Percentiles rank a stretch among this genome's conserved stretches.
Evolutionary conservation across 2,329 filamentous ascomycete genomes (phyloP).

Genomic region (Colletotrichum simmondsii): DNA sequence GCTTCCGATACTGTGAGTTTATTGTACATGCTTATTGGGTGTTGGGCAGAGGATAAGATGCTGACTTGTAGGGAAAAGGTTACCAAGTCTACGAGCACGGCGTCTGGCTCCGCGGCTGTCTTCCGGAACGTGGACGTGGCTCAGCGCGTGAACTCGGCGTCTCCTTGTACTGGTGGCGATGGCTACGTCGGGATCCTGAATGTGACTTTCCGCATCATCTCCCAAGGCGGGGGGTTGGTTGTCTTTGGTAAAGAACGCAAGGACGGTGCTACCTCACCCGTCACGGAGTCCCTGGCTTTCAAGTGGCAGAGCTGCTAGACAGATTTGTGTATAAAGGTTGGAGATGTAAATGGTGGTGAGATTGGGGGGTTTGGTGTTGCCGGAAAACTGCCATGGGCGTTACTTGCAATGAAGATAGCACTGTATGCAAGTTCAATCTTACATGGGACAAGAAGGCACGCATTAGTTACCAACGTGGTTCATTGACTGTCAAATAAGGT

Average conservation of each 20-base stretch:
- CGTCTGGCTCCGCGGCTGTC: constrained; percentile 3
- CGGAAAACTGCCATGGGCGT: not conserved
- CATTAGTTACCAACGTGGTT: not conserved
- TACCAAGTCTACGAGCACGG: constrained; percentile 22
- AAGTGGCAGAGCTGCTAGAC: constrained; percentile 22
- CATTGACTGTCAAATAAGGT: not conserved
- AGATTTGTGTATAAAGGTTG: not conserved
- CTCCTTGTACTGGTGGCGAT: constrained; percentile 25
- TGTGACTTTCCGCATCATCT: constrained; percentile 33
- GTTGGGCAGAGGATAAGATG: not conserved
- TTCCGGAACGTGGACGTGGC: constrained; percentile 26
- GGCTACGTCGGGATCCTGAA: constrained; percentile 36
- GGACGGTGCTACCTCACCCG: constrained; percentile 10
- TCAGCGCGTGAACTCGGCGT: constrained; percentile 23
- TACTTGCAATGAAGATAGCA: not conserved
- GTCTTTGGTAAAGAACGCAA: constrained; percentile 26
- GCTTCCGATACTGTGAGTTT: constrained; percentile 20
- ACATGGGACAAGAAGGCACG: not conserved
- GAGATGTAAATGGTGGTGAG: not conserved
- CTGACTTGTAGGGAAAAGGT: not conserved
- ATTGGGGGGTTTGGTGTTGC: not conserved
- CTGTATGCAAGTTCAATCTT: not conserved
- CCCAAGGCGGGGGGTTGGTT: constrained; percentile 14
- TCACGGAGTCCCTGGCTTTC: constrained; percentile 28
- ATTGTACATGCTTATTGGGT: not conserved